phyloP scores from a whole-genome alignment of 306 rosid genomes.

The Quercus glauca region DNA sequence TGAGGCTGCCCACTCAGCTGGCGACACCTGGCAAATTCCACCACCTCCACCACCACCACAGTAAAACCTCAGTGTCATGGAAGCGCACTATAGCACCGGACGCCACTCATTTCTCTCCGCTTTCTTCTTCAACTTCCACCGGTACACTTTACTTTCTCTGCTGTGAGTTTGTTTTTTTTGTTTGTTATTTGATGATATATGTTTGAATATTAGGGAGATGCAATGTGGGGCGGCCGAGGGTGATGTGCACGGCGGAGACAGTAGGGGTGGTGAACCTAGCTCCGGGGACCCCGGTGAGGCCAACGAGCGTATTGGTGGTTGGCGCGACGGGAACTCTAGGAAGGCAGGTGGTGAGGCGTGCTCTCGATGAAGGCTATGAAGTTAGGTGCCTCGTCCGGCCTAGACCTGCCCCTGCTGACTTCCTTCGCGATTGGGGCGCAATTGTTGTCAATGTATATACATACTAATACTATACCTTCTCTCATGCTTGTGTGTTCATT shows the following conservation, averaged over 20 bases:
- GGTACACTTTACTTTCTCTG: conserved; percentile 1
- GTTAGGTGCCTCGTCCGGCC: conserved; percentile 93
- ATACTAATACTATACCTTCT: too few relatives aligned
- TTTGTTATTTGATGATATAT: background rate
- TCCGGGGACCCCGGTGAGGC: conserved; percentile 70
- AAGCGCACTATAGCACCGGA: conserved; percentile 40
- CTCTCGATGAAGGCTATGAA: conserved; percentile 90
- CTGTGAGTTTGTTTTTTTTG: background rate
- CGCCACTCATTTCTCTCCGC: conserved; percentile 17
- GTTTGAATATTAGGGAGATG: conserved; percentile 25
- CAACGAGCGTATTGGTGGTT: conserved; percentile 77
- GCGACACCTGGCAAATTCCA: conserved; percentile 29
- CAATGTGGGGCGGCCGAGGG: too few relatives aligned
- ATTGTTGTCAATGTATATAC: conserved; percentile 71
- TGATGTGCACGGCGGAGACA: conserved; percentile 39
- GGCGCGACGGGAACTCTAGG: conserved; percentile 91
- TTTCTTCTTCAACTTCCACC: conserved; percentile 25
- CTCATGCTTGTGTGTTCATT: background rate
- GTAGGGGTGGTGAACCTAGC: conserved; percentile 54
- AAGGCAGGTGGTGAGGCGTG: conserved; percentile 89
- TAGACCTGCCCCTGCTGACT: conserved; percentile 95
- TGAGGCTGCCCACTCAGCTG: conserved; percentile 51
- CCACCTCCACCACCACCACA: background rate
- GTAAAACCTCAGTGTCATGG: conserved; percentile 36
- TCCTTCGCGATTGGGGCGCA: conserved; percentile 99